Evolutionary conservation across 768 basidiomycete genomes (phyloP).

Genomic region (Mycena chlorophos): DNA sequence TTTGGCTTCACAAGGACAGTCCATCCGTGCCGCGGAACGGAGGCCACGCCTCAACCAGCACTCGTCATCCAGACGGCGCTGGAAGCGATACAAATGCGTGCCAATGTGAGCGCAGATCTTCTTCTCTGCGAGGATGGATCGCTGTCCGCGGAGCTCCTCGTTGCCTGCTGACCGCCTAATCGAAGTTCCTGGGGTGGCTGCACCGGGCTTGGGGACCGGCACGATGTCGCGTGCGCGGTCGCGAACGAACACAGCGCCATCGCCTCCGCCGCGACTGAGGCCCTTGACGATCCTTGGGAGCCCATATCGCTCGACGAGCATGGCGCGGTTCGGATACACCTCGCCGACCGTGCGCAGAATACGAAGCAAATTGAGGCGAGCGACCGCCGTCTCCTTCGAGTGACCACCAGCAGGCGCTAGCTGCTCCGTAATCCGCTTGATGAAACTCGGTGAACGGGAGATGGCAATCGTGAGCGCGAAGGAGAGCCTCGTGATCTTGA

Average conservation of each 20-base stretch:
- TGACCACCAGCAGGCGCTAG: constrained; percentile 50
- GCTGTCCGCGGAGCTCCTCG: constrained; percentile 23
- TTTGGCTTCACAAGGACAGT: too few relatives aligned
- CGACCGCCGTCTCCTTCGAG: constrained; percentile 65
- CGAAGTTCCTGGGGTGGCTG: constrained; percentile 29
- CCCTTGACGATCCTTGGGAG: constrained; percentile 77
- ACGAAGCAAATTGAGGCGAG: constrained; percentile 85
- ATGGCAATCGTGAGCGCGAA: constrained; percentile 71
- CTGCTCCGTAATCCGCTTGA: constrained; percentile 84
- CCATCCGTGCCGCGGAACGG: too few relatives aligned
- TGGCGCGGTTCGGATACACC: constrained; percentile 80
- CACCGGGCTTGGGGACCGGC: constrained; percentile 70
- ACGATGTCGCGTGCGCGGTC: constrained; percentile 87
- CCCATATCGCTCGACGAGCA: constrained; percentile 80
- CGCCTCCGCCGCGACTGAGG: constrained; percentile 69
- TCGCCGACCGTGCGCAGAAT: constrained; percentile 87
- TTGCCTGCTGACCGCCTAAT: constrained; percentile 20
- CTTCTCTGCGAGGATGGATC: too few relatives aligned
- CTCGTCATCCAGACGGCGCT: too few relatives aligned
- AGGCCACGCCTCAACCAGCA: too few relatives aligned
- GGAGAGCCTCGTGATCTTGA: constrained; percentile 88
- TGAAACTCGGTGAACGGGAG: constrained; percentile 76
- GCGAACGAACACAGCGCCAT: constrained; percentile 88
- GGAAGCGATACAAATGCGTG: too few relatives aligned
- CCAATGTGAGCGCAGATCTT: too few relatives aligned